Conservation (phyloP, 805 yeast genomes). For the Danielia oregonensis region DNA sequence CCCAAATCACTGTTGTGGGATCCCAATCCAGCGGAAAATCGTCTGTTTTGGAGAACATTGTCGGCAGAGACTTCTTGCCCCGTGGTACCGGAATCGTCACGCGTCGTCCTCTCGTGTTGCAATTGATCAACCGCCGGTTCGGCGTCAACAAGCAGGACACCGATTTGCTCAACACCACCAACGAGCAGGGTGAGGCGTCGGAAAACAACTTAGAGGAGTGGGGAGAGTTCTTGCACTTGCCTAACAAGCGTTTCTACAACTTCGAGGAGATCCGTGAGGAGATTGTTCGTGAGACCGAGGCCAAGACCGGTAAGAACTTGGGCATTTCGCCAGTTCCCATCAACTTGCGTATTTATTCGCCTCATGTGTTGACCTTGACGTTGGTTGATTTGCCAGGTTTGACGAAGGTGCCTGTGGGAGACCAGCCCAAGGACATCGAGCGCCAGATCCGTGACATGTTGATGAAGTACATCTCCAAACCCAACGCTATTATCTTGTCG, state of each 20-base stretch:
- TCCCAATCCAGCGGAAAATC: constrained; percentile 89
- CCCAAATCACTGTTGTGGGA: constrained; percentile 94
- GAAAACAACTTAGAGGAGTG: constrained; percentile 84
- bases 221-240: constrained; percentile 96
- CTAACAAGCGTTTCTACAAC: constrained; percentile 81
- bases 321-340: constrained; percentile 94
- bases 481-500: constrained; percentile 90
- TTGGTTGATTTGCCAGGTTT: constrained; percentile 96
- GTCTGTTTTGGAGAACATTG: constrained; percentile 85
- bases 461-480: constrained; percentile 88
- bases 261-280: constrained; percentile 87
- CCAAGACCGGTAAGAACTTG: constrained; percentile 71
- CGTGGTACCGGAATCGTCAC: constrained; percentile 93
- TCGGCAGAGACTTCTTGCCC: constrained; percentile 87
- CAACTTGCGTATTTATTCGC: constrained; percentile 88
- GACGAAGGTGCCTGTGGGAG: constrained; percentile 98
- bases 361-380: constrained; percentile 89
- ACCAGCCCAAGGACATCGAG: constrained; percentile 97
- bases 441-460: constrained; percentile 90
- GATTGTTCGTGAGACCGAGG: constrained; percentile 87
- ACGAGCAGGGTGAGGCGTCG: constrained; percentile 45
- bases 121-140: constrained; percentile 68
- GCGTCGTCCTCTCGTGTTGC: constrained; percentile 80
- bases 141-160: constrained; percentile 17
- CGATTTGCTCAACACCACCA: constrained; percentile 41